Conservation (phyloP, 2,329 filamentous ascomycete genomes). For the Spiromastix sp. region DNA sequence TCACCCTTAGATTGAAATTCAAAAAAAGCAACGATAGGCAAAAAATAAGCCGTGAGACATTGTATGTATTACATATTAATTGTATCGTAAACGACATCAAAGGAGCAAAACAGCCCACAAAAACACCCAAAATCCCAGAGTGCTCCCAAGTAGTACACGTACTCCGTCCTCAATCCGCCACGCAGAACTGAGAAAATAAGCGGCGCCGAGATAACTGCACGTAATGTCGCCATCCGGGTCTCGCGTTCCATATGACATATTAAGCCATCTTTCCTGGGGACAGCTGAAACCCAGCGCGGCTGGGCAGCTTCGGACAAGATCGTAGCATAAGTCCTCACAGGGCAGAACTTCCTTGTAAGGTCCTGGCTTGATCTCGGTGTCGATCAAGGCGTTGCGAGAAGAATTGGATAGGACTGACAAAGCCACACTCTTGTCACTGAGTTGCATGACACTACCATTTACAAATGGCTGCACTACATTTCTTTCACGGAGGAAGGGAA, state of each 20-base stretch:
- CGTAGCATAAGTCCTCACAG: slow-evolving; percentile 78
- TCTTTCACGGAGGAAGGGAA: slow-evolving; percentile 52
- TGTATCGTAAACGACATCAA: too few relatives aligned
- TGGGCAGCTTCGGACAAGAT: slow-evolving; percentile 76
- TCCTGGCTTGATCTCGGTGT: slow-evolving; percentile 61
- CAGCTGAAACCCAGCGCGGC: slow-evolving; percentile 65
- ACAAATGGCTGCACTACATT: slow-evolving; percentile 63
- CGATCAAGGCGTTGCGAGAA: slow-evolving; percentile 64
- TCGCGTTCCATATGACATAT: slow-evolving; percentile 41
- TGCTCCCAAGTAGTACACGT: neutral
- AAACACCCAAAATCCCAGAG: slow-evolving; percentile 6
- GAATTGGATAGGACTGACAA: slow-evolving; percentile 37
- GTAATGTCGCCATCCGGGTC: slow-evolving; percentile 31
- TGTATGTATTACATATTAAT: too few relatives aligned
- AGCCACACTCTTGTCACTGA: slow-evolving; percentile 23
- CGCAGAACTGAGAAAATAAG: slow-evolving; percentile 39
- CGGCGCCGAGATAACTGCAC: slow-evolving; percentile 54
- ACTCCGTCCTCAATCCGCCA: slow-evolving; percentile 8
- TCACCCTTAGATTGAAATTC: too few relatives aligned
- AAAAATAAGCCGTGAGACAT: too few relatives aligned
- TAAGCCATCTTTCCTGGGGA: slow-evolving; percentile 44
- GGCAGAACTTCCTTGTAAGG: slow-evolving; percentile 92
- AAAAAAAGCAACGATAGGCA: too few relatives aligned
- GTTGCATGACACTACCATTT: slow-evolving; percentile 41
- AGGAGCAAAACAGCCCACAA: slow-evolving; percentile 8